These are phyloP conservation scores for Gremmenia infestans DNA, from an alignment of 2,329 filamentous ascomycete genomes.

Conservation along the genomic window DNA sequence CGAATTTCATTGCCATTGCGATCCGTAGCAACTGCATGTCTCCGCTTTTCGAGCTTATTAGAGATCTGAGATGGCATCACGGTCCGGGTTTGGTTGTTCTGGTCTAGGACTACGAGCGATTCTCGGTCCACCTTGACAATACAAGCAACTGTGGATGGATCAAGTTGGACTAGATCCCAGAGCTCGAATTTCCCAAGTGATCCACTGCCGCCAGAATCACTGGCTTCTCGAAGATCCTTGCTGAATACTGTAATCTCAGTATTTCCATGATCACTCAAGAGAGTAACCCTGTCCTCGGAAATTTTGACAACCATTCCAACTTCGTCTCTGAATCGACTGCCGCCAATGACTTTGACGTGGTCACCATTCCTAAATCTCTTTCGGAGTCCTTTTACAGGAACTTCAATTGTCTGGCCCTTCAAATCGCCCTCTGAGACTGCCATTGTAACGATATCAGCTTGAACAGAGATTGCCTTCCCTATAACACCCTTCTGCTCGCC, in stretches of 20 bases:
- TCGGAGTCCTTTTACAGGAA: constrained; percentile 84
- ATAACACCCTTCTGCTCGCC: constrained; percentile 91
- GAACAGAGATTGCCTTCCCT: constrained; percentile 79
- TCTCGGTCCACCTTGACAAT: constrained; percentile 95
- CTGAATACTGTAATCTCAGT: constrained; percentile 96
- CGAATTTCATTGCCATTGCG: constrained; percentile 90
- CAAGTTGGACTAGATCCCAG: constrained; percentile 90
- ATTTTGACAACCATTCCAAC: constrained; percentile 96
- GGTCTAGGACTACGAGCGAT: constrained; percentile 82
- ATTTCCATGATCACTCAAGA: constrained; percentile 89
- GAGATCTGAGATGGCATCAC: constrained; percentile 88
- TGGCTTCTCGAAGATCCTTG: constrained; percentile 90
- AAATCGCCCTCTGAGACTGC: constrained; percentile 79
- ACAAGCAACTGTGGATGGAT: constrained; percentile 86
- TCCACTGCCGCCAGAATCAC: constrained; percentile 82
- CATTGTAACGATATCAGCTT: constrained; percentile 88
- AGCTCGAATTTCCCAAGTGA: constrained; percentile 85
- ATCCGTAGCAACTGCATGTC: constrained; percentile 84
- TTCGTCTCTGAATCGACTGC: constrained; percentile 89
- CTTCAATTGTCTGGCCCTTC: constrained; percentile 79
- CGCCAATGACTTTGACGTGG: constrained; percentile 97
- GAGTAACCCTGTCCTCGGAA: constrained; percentile 83
- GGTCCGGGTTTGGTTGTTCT: constrained; percentile 77
- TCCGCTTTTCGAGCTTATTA: constrained; percentile 78
- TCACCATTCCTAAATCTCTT: constrained; percentile 93